phyloP scores from a whole-genome alignment of 2,329 filamentous ascomycete genomes.

The Pseudogymnoascus sp. region DNA sequence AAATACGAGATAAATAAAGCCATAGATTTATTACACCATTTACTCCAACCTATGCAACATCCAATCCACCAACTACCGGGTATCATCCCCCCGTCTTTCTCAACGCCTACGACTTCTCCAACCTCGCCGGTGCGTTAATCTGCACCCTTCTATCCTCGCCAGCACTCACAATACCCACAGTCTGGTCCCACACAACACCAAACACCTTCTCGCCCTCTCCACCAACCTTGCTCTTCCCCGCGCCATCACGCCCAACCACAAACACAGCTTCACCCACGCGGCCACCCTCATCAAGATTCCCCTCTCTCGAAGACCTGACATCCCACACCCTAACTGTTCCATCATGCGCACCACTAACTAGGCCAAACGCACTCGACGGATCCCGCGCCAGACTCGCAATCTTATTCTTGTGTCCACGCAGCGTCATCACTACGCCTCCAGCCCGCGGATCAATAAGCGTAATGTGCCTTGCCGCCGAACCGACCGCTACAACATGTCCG shows the following conservation, averaged over 20 bases:
- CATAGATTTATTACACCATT: slow-evolving; percentile 1
- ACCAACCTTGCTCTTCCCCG: slow-evolving; percentile 55
- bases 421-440: slow-evolving; percentile 76
- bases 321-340: slow-evolving; percentile 94
- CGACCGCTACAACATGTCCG: slow-evolving; percentile 53
- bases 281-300: slow-evolving; percentile 50
- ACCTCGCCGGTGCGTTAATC: slow-evolving; percentile 58
- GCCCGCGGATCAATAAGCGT: slow-evolving; percentile 87
- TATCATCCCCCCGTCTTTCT: background rate
- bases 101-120: slow-evolving; percentile 4
- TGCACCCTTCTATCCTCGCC: slow-evolving; percentile 94
- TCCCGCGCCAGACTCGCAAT: slow-evolving; percentile 43
- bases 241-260: slow-evolving; percentile 55
- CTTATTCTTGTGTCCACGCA: slow-evolving; percentile 79
- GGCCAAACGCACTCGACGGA: slow-evolving; percentile 62
- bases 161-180: slow-evolving; percentile 80
- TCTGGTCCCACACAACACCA: slow-evolving; percentile 74
- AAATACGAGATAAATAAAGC: slow-evolving; percentile 1
- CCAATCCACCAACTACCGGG: background rate
- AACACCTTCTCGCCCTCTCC: slow-evolving; percentile 90
- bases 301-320: slow-evolving; percentile 60
- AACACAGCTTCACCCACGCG: slow-evolving; percentile 66
- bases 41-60: slow-evolving; percentile 4
- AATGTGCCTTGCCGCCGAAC: slow-evolving; percentile 78
- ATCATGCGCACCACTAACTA: slow-evolving; percentile 86